Conservation (phyloP, 129 eudicot genomes). For the Pulicaria dysenterica region DNA sequence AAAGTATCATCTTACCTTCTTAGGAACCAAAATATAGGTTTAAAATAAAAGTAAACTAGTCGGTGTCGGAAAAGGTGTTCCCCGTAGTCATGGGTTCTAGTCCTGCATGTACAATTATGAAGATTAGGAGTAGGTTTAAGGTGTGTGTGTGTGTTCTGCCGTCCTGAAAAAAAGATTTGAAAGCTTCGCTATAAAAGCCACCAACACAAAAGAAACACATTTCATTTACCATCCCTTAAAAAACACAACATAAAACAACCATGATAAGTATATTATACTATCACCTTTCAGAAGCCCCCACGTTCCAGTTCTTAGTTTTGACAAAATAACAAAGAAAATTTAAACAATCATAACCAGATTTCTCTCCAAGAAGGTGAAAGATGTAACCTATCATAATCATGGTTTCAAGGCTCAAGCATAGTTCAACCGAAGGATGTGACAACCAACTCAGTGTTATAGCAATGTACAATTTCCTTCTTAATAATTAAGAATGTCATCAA, state of each 20-base stretch:
- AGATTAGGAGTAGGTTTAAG: not conserved
- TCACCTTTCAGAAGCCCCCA: not conserved
- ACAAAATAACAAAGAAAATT: constrained; percentile 17
- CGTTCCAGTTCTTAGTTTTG: constrained; percentile 23
- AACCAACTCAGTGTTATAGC: not conserved
- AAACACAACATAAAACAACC: constrained; percentile 9
- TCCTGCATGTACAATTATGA: too few species aligned
- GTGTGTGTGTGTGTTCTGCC: not conserved
- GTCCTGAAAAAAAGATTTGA: not conserved
- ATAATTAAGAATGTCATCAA: not conserved
- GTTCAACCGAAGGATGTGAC: constrained; percentile 40
- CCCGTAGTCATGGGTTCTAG: too few species aligned
- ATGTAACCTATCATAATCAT: constrained; percentile 15
- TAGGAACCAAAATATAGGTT: too few species aligned
- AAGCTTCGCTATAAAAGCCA: not conserved
- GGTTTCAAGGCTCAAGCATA: constrained; percentile 43
- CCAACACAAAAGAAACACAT: not conserved
- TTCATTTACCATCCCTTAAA: constrained; percentile 5
- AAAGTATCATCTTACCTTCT: too few species aligned
- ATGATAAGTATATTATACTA: constrained; percentile 1
- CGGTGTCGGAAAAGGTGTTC: too few species aligned
- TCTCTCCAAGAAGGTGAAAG: not conserved
- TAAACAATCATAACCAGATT: constrained; percentile 16
- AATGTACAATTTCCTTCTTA: not conserved
- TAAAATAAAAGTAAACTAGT: too few species aligned